phyloP scores from a whole-genome alignment of 257 asterid genomes.

The Solanum pinnatisectum region DNA sequence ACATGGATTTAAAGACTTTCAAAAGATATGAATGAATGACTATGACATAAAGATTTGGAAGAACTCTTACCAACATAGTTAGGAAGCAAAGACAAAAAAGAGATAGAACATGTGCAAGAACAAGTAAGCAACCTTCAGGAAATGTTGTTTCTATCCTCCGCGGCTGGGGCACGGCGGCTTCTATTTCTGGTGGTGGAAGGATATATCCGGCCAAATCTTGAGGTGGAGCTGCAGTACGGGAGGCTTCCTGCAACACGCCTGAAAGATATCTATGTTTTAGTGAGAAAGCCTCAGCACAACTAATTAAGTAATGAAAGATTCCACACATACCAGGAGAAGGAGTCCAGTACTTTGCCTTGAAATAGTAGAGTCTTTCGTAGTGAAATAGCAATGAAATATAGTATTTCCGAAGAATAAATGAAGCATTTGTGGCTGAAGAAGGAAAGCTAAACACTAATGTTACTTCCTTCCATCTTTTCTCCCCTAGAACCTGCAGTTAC shows the following conservation, averaged over 20 bases:
- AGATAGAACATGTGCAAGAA: background rate
- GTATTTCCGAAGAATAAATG: slow-evolving; percentile 76
- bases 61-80: background rate
- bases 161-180: slow-evolving; percentile 8
- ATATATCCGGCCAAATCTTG: slow-evolving; percentile 7
- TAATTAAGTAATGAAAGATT: background rate
- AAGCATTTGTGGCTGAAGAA: slow-evolving; percentile 84
- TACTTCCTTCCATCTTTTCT: slow-evolving; percentile 76
- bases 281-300: background rate
- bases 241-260: slow-evolving; percentile 29
- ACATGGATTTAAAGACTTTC: background rate
- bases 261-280: slow-evolving; percentile 5
- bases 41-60: background rate
- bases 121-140: slow-evolving; percentile 25
- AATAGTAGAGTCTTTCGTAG: slow-evolving; percentile 69
- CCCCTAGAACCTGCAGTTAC: slow-evolving; percentile 43
- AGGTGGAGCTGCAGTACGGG: slow-evolving; percentile 17
- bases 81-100: background rate
- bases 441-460: slow-evolving; percentile 64
- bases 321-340: slow-evolving; percentile 40
- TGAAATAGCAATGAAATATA: slow-evolving; percentile 63
- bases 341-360: slow-evolving; percentile 59
- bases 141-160: slow-evolving; percentile 3
- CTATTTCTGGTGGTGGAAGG: slow-evolving; percentile 12
- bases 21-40: background rate